These are phyloP conservation scores for Tylopilus balloui DNA, from an alignment of 768 basidiomycete genomes.

Conservation along the genomic window DNA sequence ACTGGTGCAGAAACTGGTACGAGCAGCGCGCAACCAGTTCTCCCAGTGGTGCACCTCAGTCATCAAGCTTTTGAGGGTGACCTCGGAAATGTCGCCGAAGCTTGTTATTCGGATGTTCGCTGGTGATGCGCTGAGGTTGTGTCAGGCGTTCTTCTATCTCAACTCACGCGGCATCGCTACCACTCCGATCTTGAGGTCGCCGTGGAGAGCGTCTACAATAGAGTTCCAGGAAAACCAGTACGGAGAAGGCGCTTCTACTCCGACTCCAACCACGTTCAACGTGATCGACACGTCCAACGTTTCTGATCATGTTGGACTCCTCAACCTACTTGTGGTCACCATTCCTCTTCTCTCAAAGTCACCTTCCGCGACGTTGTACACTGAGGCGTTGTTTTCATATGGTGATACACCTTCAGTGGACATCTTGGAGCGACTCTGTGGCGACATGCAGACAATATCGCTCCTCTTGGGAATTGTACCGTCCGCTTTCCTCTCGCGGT, in stretches of 20 bases:
- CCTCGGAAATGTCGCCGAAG: not conserved
- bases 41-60: slow-evolving; percentile 27
- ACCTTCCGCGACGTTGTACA: slow-evolving; percentile 27
- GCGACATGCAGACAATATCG: slow-evolving; percentile 26
- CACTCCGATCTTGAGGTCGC: slow-evolving; percentile 20
- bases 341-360: slow-evolving; percentile 23
- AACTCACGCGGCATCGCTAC: slow-evolving; percentile 1
- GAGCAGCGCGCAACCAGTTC: slow-evolving; percentile 20
- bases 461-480: slow-evolving; percentile 28
- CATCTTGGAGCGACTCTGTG: slow-evolving; percentile 26
- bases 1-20: slow-evolving; percentile 19
- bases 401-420: slow-evolving; percentile 6
- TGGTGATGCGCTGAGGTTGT: slow-evolving; percentile 29
- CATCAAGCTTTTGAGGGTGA: slow-evolving; percentile 6
- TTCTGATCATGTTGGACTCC: slow-evolving; percentile 28
- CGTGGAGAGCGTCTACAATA: slow-evolving; percentile 25
- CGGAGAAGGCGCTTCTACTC: slow-evolving; percentile 4
- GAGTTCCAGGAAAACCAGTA: slow-evolving; percentile 23
- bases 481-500: slow-evolving; percentile 22
- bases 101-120: slow-evolving; percentile 29
- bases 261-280: slow-evolving; percentile 29
- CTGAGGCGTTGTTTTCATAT: slow-evolving; percentile 22
- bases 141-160: slow-evolving; percentile 21
- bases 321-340: slow-evolving; percentile 25
- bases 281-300: slow-evolving; percentile 34